Conservation (phyloP, 108 stramenopile genomes). For the Stephanodiscus minutulus region DNA sequence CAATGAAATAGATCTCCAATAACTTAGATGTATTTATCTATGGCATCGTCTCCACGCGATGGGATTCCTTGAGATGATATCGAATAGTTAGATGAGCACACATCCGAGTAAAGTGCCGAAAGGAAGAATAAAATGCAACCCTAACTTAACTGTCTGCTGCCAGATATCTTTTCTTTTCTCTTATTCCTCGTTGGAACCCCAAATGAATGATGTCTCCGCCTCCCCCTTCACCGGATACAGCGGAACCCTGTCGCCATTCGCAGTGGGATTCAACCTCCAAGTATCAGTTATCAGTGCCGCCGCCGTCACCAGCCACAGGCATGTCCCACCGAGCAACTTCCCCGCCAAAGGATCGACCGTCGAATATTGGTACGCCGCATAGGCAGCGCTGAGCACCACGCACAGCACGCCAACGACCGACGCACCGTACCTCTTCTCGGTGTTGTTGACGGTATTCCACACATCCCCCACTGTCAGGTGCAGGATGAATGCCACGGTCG, state of each 20-base stretch:
- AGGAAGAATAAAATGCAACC: background rate
- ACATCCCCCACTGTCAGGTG: slow-evolving; percentile 92
- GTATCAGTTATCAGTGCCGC: slow-evolving; percentile 70
- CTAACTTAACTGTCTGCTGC: background rate
- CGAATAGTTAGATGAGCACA: too few relatives aligned
- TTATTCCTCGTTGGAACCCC: slow-evolving; percentile 37
- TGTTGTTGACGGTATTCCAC: slow-evolving; percentile 96
- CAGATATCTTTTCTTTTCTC: background rate
- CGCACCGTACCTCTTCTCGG: slow-evolving; percentile 84
- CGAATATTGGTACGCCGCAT: slow-evolving; percentile 72
- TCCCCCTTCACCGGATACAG: slow-evolving; percentile 60
- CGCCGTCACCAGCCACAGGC: slow-evolving; percentile 77
- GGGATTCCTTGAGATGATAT: too few relatives aligned
- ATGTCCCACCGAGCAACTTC: slow-evolving; percentile 65
- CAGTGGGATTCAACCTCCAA: slow-evolving; percentile 79
- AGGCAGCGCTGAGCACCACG: slow-evolving; percentile 63
- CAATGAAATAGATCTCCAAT: background rate
- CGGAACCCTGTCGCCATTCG: slow-evolving; percentile 48
- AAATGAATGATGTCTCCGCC: slow-evolving; percentile 62
- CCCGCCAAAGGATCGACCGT: slow-evolving; percentile 68
- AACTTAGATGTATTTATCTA: background rate
- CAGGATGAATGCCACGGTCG: slow-evolving; percentile 72
- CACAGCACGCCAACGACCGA: slow-evolving; percentile 63
- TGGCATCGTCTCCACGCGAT: too few relatives aligned
- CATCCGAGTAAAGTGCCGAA: too few relatives aligned